Base-by-base conservation (phyloP, 495 filamentous ascomycete species). In the Penicillium subrubescens region DNA sequence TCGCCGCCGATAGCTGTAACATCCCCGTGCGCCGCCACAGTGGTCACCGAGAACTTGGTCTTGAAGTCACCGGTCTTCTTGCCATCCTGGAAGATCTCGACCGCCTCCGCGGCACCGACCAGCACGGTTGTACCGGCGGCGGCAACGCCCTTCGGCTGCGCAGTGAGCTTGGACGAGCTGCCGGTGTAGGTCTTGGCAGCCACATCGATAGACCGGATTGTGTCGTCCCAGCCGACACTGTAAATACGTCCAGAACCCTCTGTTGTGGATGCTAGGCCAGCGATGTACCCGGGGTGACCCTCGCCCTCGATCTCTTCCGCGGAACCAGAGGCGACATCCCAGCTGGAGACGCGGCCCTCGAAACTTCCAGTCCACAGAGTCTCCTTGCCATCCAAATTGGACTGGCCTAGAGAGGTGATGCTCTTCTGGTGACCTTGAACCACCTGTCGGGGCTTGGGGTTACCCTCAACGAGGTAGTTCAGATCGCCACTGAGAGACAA, bases 221-320 rank as follows among this genome's bases (percentile, higher is more conserved):
- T 94, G 75, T 99, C 95, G 75, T 99, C 95, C 95, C 95, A 98
- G 68, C 87, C 93, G 17, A 94, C 90, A 77, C 91, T 95, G 78
- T 92, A 93, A 33, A 92, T 86, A 62, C 87, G 81, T 33, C 87
- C 83, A 6, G 74, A 67, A 11, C 84, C 82, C 58, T 81, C 77
- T 3, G 77, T 60, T 17, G 84, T 82, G 0, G 88, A 77, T 3
- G 90, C 76, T 57, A 99, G 87, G 27, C 90, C 91, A 10, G 90
- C 86, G 59, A 98, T 87, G 71, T 92, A 94, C 71, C 92, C 92
- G 7, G 87, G 87, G 74, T 97, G 95, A 15, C 82, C 75, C 27
- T 92, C 87, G 21, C 95, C 95, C 46, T 94, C 90, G 53, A 96
- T 82, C 31, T 82, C 81, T 50, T 83, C 81, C 21, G 87, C 91